These are phyloP conservation scores for Chrysophaeum taylorii DNA, from an alignment of 352 stramenopile species.

Conservation along the genomic window DNA sequence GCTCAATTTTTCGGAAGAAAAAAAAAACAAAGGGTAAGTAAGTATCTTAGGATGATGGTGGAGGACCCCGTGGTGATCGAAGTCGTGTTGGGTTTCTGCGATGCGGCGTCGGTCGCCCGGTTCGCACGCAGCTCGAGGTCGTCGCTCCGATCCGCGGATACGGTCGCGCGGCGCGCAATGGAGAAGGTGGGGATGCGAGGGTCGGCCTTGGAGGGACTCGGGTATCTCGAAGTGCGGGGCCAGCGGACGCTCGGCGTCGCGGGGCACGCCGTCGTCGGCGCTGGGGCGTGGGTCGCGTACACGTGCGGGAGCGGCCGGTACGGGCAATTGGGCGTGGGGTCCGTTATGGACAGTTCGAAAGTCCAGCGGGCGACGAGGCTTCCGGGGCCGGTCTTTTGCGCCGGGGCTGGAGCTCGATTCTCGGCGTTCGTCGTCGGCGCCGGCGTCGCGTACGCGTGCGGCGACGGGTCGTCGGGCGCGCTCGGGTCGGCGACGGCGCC, in stretches of 20 bases:
- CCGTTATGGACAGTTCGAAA: background rate
- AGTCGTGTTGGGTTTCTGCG: no score
- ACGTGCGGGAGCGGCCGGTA: background rate
- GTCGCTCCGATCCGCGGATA: no score
- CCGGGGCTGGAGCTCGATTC: background rate
- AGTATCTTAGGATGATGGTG: no score
- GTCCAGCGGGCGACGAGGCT: background rate
- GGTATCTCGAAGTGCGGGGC: no score
- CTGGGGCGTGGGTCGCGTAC: background rate
- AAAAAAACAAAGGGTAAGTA: no score
- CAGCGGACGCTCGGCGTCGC: background rate
- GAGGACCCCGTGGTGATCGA: no score
- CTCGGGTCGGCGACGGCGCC: background rate
- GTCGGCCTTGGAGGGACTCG: no score
- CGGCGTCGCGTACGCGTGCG: slow-evolving; percentile 3
- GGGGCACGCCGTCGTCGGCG: background rate
- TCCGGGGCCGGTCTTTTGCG: background rate
- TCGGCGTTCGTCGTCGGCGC: background rate
- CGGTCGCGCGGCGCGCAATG: no score
- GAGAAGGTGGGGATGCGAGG: no score
- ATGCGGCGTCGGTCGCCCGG: no score
- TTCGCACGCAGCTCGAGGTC: no score
- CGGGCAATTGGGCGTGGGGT: background rate
- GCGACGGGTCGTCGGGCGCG: background rate
- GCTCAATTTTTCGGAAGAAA: no score